Base-by-base conservation (phyloP, 306 rosid species). In the Quercus dentata region DNA sequence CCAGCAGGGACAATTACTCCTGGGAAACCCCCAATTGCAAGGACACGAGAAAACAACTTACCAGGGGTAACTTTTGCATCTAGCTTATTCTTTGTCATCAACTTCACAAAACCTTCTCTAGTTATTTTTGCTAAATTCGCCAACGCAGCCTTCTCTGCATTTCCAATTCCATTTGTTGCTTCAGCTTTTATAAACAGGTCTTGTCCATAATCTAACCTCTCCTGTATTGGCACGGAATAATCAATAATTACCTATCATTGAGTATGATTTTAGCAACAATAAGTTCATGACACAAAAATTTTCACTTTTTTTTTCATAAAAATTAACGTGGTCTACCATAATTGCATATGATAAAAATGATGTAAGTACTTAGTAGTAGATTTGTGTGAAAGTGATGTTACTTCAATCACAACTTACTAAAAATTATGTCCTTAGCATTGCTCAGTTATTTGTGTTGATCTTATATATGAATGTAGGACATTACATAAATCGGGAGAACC, bases 1-100 rank as follows among this genome's bases (percentile, higher is more conserved):
- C 91, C 97, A 23, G 90, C 93, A 9, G 93, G 94, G 69, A 91
- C 93, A 58, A 4, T 80, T n/a, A 93, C 62, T 80, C 87, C 94
- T 1, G 97, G 98, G 64, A 86, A 80, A 5, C 97, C 93, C 65
- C 97, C 98, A 19, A 71, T 80, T 2, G 89, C 93, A 14, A 93
- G 93, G 27, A 90, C 76, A 1, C 23, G 4, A 71, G 79, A 52
- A 55, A 85, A 76, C 28, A 0, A 0, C 9, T 55, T 1, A 62
- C 78, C 64, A 20, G 90, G 86, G 28, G 63, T 77, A 69, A 87
- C 92, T 84, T 88, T 74, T 0, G 90, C 91, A 78, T 88, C 88
- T 73, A 87, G 86, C 69, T 87, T 62, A 21, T 84, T 81, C 54
- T 3, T 44, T 63, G 4, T 73, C 81, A 84, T 79, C 7, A 79